Percentiles rank a stretch among this genome's conserved stretches.
Evolutionary conservation across 148 eudicot species (phyloP).

Genomic region (Limonium bicolor): DNA sequence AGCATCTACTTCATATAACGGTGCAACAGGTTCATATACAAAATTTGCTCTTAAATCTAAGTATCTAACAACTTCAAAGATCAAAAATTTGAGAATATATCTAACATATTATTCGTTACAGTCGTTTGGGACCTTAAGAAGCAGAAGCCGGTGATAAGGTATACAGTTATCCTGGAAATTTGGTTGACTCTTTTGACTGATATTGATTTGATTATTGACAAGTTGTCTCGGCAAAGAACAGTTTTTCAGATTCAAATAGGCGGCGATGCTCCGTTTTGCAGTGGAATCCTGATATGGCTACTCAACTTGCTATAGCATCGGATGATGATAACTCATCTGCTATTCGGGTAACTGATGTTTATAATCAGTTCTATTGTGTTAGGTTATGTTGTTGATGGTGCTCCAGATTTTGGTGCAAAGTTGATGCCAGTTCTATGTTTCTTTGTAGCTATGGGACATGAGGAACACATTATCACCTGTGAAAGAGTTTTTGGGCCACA

Average conservation of each 20-base stretch:
- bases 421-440: background rate
- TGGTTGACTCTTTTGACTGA: background rate
- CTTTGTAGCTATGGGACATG: constrained; percentile 93
- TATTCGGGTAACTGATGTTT: constrained; percentile 31
- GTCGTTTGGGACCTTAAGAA: constrained; percentile 96
- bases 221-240: constrained; percentile 15
- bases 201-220: constrained; percentile 1
- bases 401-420: background rate
- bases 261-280: constrained; percentile 62
- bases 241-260: constrained; percentile 42
- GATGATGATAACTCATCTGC: constrained; percentile 63
- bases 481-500: constrained; percentile 81
- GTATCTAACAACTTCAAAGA: background rate
- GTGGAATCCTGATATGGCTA: constrained; percentile 71
- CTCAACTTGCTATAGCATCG: constrained; percentile 63
- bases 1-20: constrained; percentile 85
- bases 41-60: background rate
- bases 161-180: background rate
- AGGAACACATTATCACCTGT: constrained; percentile 73
- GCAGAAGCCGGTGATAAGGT: constrained; percentile 93
- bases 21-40: constrained; percentile 61
- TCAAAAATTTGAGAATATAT: too few species aligned
- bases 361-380: background rate
- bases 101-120: constrained; percentile 14
- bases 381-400: background rate